Evolutionary conservation across 805 yeast genomes (phyloP).

Genomic region (Myxozyma nipponensis): DNA sequence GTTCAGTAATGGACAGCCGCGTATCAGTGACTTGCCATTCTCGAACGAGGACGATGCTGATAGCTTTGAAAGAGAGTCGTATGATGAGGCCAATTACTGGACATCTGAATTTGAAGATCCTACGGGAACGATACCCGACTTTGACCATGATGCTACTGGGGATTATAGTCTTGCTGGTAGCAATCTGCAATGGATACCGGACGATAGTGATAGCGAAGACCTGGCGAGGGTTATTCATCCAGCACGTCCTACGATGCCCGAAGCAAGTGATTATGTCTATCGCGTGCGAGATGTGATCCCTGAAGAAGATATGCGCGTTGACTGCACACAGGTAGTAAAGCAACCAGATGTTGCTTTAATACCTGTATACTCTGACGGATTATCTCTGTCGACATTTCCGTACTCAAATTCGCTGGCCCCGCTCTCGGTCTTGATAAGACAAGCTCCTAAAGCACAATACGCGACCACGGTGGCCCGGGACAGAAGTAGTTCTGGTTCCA

Average conservation of each 20-base stretch:
- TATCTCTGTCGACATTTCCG: conserved; percentile 32
- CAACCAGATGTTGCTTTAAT: conserved; percentile 22
- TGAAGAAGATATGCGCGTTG: conserved; percentile 6
- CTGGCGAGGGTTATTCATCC: conserved; percentile 14
- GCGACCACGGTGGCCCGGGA: conserved; percentile 14
- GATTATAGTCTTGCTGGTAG: neutral
- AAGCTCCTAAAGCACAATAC: conserved; percentile 19
- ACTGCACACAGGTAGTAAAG: conserved; percentile 1
- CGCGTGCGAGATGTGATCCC: conserved; percentile 14
- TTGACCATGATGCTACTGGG: conserved; percentile 8
- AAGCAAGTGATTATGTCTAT: conserved; percentile 10
- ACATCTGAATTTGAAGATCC: neutral
- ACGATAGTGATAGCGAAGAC: neutral
- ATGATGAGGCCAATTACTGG: neutral
- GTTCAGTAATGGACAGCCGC: conserved; percentile 4
- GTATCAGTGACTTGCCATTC: neutral
- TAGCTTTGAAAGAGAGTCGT: neutral
- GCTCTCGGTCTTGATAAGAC: conserved; percentile 18
- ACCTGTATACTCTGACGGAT: conserved; percentile 31
- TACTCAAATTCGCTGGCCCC: conserved; percentile 34
- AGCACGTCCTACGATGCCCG: neutral
- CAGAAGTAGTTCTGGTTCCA: conserved; percentile 3
- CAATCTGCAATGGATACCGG: neutral
- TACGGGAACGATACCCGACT: conserved; percentile 5
- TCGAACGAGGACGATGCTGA: neutral